These are phyloP conservation scores for Debaryomycetaceae sp. DNA, from an alignment of 1,139 yeast species.

Conservation along the genomic window DNA sequence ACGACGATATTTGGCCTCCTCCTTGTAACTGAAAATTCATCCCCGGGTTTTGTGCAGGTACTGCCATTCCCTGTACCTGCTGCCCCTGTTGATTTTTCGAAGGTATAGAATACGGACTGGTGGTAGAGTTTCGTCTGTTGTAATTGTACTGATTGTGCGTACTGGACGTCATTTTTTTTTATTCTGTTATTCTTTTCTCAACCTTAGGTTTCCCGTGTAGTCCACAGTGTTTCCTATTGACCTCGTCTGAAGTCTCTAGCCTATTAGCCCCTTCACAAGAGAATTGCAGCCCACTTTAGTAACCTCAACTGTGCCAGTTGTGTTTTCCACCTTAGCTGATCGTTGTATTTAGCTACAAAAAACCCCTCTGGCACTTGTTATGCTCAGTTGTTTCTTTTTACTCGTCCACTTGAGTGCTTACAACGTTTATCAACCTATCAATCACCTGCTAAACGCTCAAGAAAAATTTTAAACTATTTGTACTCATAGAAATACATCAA, in stretches of 20 bases:
- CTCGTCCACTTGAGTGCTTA: background rate
- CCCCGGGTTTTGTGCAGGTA: background rate
- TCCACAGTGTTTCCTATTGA: background rate
- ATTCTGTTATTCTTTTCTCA: no score
- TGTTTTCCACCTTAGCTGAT: background rate
- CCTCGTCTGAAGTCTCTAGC: background rate
- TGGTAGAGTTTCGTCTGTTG: slow-evolving; percentile 29
- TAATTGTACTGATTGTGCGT: slow-evolving; percentile 30
- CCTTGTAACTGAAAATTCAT: slow-evolving; percentile 4
- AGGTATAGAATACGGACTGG: slow-evolving; percentile 36
- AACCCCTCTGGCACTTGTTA: background rate
- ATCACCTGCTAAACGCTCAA: background rate
- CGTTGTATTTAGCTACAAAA: background rate
- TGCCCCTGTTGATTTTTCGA: slow-evolving; percentile 23
- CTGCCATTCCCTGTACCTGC: slow-evolving; percentile 6
- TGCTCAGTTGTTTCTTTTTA: background rate
- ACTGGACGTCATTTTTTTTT: slow-evolving; percentile 21
- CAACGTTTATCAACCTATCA: background rate
- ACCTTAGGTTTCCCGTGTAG: no score
- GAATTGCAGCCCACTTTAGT: background rate
- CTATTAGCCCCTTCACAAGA: background rate
- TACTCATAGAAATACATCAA: background rate
- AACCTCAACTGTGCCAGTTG: background rate
- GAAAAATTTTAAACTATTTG: background rate
- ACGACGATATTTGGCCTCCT: slow-evolving; percentile 20